phyloP scores from a whole-genome alignment of 2,329 filamentous ascomycete species.

The Penicillium sumatraense region DNA sequence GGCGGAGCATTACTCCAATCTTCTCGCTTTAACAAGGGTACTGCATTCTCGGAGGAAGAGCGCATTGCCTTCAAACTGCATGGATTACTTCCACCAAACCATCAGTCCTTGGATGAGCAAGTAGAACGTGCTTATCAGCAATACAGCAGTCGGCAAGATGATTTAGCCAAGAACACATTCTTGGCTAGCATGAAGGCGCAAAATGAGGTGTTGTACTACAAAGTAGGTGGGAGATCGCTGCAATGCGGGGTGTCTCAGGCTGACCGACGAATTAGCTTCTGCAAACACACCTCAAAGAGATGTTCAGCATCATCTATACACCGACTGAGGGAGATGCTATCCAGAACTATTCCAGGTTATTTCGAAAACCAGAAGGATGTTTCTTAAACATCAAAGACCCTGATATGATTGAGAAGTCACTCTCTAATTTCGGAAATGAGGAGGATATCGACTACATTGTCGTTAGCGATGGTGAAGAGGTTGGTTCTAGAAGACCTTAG shows the following conservation, averaged over 20 bases:
- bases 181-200: constrained; percentile 84
- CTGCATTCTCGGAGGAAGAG: constrained; percentile 73
- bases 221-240: constrained; percentile 49
- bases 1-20: constrained; percentile 60
- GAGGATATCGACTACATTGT: constrained; percentile 89
- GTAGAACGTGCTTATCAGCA: constrained; percentile 78
- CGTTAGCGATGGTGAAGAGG: constrained; percentile 70
- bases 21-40: constrained; percentile 81
- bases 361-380: constrained; percentile 78
- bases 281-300: constrained; percentile 78
- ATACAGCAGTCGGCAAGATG: constrained; percentile 65
- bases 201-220: constrained; percentile 82
- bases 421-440: constrained; percentile 69
- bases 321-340: constrained; percentile 90
- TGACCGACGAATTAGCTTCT: constrained; percentile 61
- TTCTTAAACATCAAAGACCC: constrained; percentile 75
- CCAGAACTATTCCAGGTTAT: constrained; percentile 78
- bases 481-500: constrained; percentile 8
- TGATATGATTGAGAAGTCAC: constrained; percentile 66
- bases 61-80: constrained; percentile 70
- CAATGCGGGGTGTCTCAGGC: not conserved
- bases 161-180: constrained; percentile 84
- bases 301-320: constrained; percentile 90
- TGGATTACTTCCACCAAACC: constrained; percentile 72
- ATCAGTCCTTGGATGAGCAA: constrained; percentile 79